Evolutionary conservation across 192 early-diverging fungal genomes (phyloP).

Genomic region (Entomortierella chlamydospora): DNA sequence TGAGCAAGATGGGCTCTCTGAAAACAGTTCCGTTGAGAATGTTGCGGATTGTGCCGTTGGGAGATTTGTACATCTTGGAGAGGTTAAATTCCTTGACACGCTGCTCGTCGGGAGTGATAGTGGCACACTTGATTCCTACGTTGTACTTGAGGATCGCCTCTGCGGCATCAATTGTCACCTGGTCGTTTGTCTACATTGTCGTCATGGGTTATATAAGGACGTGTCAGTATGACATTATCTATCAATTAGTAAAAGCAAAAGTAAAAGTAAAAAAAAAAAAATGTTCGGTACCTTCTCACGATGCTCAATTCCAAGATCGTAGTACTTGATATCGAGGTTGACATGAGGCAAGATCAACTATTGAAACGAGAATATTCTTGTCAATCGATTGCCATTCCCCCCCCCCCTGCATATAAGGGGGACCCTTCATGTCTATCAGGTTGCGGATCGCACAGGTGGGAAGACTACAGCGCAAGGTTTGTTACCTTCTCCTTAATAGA

Average conservation of each 20-base stretch:
- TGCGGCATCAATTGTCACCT: slow-evolving; percentile 94
- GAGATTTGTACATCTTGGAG: slow-evolving; percentile 97
- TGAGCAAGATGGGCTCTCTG: slow-evolving; percentile 95
- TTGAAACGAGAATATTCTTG: background rate
- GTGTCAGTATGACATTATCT: background rate
- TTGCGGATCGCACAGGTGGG: no score
- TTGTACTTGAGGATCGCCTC: slow-evolving; percentile 97
- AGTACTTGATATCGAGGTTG: slow-evolving; percentile 97
- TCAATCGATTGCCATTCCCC: background rate
- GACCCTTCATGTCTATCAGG: no score
- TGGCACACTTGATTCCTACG: slow-evolving; percentile 99
- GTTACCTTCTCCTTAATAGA: slow-evolving; percentile 88
- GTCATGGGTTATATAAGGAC: background rate
- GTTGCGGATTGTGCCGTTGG: slow-evolving; percentile 97
- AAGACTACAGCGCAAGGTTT: no score
- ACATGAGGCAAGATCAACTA: slow-evolving; percentile 89
- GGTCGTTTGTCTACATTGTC: slow-evolving; percentile 60
- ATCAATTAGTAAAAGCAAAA: no score
- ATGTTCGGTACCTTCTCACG: slow-evolving; percentile 77
- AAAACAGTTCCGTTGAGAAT: slow-evolving; percentile 97
- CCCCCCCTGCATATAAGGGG: background rate
- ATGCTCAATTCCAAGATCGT: slow-evolving; percentile 94
- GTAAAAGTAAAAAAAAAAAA: background rate
- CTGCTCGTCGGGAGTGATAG: slow-evolving; percentile 97
- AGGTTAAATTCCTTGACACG: slow-evolving; percentile 96